Percentiles rank a stretch among this genome's conserved stretches.
Evolutionary conservation across 2,329 filamentous ascomycete genomes (phyloP).

Genomic region (Fusarium sp.): DNA sequence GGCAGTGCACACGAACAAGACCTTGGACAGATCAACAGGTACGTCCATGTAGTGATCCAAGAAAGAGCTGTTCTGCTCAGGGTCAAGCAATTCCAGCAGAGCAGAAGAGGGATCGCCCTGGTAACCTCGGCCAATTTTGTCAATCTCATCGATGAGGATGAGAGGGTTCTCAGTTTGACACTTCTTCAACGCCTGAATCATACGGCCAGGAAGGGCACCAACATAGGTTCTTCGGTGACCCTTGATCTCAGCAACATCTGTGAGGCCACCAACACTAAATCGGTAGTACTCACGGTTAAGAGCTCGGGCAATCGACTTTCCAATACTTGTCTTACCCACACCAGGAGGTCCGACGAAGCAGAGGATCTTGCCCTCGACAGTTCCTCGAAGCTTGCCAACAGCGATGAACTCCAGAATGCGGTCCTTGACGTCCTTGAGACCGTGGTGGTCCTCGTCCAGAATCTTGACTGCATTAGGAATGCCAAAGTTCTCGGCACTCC

Average conservation of each 20-base stretch:
- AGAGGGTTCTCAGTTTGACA: constrained; percentile 98
- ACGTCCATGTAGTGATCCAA: constrained; percentile 99
- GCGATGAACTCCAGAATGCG: constrained; percentile 98
- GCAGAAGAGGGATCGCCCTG: constrained; percentile 97
- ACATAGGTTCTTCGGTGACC: constrained; percentile 97
- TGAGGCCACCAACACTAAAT: constrained; percentile 96
- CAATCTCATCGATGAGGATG: constrained; percentile 95
- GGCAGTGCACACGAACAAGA: constrained; percentile 97
- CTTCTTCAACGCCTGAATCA: constrained; percentile 98
- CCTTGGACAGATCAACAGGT: constrained; percentile 95
- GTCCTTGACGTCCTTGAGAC: constrained; percentile 97
- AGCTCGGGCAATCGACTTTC: constrained; percentile 95
- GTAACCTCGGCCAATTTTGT: constrained; percentile 97
- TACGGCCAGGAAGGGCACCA: constrained; percentile 91
- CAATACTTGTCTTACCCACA: constrained; percentile 98
- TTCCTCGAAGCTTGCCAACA: constrained; percentile 94
- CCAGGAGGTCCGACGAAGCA: constrained; percentile 97
- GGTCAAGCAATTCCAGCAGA: constrained; percentile 90
- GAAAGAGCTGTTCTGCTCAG: constrained; percentile 97
- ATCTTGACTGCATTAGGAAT: constrained; percentile 91
- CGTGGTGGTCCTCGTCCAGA: constrained; percentile 95
- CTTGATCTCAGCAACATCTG: constrained; percentile 98
- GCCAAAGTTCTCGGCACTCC: constrained; percentile 95
- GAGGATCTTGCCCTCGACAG: constrained; percentile 97
- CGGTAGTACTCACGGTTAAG: constrained; percentile 97